Conservation (phyloP, 208 protist species). For the Strigomonas oncopelti region DNA sequence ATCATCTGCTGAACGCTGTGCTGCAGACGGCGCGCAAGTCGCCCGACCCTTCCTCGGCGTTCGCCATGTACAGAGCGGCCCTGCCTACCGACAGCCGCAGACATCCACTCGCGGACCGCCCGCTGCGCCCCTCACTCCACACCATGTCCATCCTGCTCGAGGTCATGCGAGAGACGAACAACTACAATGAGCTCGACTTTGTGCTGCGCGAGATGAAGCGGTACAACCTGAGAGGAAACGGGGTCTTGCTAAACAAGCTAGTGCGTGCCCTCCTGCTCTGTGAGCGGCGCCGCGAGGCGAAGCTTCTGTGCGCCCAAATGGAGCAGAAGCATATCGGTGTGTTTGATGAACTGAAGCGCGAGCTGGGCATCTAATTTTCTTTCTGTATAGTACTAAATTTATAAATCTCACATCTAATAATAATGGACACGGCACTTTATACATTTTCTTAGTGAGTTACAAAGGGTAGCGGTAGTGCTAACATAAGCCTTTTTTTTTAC, state of each 20-base stretch:
- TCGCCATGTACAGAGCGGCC: slow-evolving; percentile 59
- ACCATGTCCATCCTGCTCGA: slow-evolving; percentile 75
- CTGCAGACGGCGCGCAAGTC: slow-evolving; percentile 59
- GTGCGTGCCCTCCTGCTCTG: slow-evolving; percentile 23
- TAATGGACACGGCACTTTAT: no score
- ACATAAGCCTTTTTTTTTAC: no score
- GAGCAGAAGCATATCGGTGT: slow-evolving; percentile 23
- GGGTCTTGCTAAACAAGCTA: slow-evolving; percentile 54
- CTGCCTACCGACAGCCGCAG: slow-evolving; percentile 10
- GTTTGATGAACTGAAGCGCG: slow-evolving; percentile 25
- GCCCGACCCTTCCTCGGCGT: slow-evolving; percentile 54
- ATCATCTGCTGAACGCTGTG: slow-evolving; percentile 62
- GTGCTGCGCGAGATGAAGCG: slow-evolving; percentile 59
- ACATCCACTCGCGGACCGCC: slow-evolving; percentile 2
- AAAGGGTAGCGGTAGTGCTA: no score
- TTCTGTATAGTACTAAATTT: no score
- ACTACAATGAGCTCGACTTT: slow-evolving; percentile 46
- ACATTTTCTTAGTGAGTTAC: no score
- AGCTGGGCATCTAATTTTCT: no score
- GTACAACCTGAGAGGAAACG: slow-evolving; percentile 47
- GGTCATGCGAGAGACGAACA: slow-evolving; percentile 25
- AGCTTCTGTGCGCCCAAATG: slow-evolving; percentile 26
- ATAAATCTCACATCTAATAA: no score
- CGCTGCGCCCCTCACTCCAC: slow-evolving; percentile 31
- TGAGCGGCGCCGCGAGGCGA: slow-evolving; percentile 16